Conservation (phyloP, 2,329 filamentous ascomycete species). For the Hymenoscyphus salicellus region DNA sequence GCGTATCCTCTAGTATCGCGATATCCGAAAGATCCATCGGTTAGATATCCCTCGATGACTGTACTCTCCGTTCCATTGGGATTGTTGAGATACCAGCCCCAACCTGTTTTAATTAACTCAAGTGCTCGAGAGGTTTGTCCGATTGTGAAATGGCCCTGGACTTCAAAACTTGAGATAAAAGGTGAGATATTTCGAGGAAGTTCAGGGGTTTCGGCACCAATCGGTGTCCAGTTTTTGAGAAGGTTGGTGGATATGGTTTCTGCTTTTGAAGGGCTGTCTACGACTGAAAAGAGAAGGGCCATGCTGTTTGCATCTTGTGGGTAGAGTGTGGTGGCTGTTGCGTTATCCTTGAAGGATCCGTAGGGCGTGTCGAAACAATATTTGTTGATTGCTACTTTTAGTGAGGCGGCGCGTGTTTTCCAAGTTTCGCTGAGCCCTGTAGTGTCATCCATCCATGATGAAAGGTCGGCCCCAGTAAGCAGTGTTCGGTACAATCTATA, state of each 20-base stretch:
- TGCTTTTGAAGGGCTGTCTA: slow-evolving; percentile 26
- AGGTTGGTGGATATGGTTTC: slow-evolving; percentile 34
- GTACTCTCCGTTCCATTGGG: slow-evolving; percentile 56
- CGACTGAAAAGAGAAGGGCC: slow-evolving; percentile 41
- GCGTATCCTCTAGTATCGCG: slow-evolving; percentile 50
- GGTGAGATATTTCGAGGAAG: slow-evolving; percentile 56
- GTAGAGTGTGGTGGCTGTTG: slow-evolving; percentile 52
- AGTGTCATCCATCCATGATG: slow-evolving; percentile 39
- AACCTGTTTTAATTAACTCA: slow-evolving; percentile 53
- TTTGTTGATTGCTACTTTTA: slow-evolving; percentile 26
- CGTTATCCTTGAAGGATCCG: slow-evolving; percentile 34
- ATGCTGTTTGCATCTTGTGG: slow-evolving; percentile 61
- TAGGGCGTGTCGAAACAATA: slow-evolving; percentile 24
- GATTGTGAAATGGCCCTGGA: slow-evolving; percentile 53
- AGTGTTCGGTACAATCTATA: slow-evolving; percentile 44
- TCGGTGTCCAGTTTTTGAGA: slow-evolving; percentile 50
- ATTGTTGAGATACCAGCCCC: slow-evolving; percentile 61
- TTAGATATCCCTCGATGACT: slow-evolving; percentile 56
- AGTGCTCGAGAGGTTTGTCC: slow-evolving; percentile 47
- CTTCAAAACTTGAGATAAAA: slow-evolving; percentile 58
- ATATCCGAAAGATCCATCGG: slow-evolving; percentile 56
- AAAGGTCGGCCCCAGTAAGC: slow-evolving; percentile 46
- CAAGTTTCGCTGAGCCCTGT: slow-evolving; percentile 23
- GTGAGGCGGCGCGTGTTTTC: slow-evolving; percentile 16
- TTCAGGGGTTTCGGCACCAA: slow-evolving; percentile 55